Conservation (phyloP, 1,284 basidiomycete species). For the Ceratobasidium theobromae region DNA sequence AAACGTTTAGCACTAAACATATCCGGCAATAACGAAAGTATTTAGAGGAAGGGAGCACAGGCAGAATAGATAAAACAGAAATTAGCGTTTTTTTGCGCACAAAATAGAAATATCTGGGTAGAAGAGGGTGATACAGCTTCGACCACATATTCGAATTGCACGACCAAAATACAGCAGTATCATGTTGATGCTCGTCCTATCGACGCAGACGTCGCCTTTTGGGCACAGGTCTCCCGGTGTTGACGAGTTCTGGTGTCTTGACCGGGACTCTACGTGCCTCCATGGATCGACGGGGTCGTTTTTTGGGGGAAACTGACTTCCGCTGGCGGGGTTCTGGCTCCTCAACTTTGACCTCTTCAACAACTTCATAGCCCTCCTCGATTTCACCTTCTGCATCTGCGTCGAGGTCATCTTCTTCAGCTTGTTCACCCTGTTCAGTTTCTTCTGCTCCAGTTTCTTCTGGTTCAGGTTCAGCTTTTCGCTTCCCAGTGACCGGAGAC, state of each 20-base stretch:
- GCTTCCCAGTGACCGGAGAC: neutral
- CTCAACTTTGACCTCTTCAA: neutral
- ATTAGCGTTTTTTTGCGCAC: no score
- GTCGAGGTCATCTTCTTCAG: neutral
- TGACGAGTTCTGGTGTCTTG: conserved; percentile 1
- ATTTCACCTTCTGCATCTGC: conserved; percentile 4
- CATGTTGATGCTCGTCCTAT: neutral
- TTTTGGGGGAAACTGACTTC: neutral
- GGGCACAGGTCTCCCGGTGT: neutral
- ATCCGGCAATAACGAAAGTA: no score
- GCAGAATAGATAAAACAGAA: no score
- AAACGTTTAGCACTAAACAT: no score
- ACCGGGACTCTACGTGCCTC: conserved; percentile 1
- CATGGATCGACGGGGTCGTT: conserved; percentile 8
- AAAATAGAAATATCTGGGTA: no score
- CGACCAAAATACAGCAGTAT: neutral
- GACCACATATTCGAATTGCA: neutral
- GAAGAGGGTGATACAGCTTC: no score
- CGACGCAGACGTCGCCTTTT: conserved; percentile 18
- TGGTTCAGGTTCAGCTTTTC: conserved; percentile 11
- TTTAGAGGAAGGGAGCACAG: no score
- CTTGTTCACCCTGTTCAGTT: neutral
- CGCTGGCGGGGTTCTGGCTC: neutral
- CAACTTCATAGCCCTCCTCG: conserved; percentile 15
- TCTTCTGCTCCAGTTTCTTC: conserved; percentile 6